A percentile compares a stretch with the other conserved stretches of the same genome.
Evolutionary conservation across 225 moss, liverwort and hornwort genomes (phyloP).

Genomic region (Takakia lepidozioides): DNA sequence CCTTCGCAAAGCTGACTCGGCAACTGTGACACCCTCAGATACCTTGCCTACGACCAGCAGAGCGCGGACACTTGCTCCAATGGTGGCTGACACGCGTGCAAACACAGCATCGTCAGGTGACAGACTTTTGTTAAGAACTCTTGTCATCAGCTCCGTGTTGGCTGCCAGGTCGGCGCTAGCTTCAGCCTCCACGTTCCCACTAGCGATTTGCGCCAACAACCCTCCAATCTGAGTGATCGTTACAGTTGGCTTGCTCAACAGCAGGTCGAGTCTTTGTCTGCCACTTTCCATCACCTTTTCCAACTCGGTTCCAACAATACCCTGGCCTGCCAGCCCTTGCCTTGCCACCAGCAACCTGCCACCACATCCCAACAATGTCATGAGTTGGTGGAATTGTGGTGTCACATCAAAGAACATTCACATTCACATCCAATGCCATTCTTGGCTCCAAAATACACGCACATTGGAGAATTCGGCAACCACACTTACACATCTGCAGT

Average conservation of each 20-base stretch:
- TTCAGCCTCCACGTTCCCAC: slow-evolving; percentile 24
- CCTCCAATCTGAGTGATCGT: slow-evolving; percentile 65
- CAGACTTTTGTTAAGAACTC: slow-evolving; percentile 80
- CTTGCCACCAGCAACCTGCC: slow-evolving; percentile 78
- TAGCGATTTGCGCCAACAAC: slow-evolving; percentile 77
- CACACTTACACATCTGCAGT: too few species aligned
- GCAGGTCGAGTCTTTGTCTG: slow-evolving; percentile 59
- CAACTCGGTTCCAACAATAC: slow-evolving; percentile 38
- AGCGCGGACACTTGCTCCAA: slow-evolving; percentile 78
- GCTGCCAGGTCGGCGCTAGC: slow-evolving; percentile 29
- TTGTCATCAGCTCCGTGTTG: slow-evolving; percentile 70
- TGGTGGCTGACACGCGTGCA: slow-evolving; percentile 71
- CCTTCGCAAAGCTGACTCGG: slow-evolving; percentile 65
- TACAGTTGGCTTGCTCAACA: slow-evolving; percentile 59
- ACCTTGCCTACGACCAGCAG: slow-evolving; percentile 69
- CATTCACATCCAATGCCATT: too few species aligned
- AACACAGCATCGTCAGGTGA: slow-evolving; percentile 78
- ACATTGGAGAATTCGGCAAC: too few species aligned
- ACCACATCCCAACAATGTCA: too few species aligned
- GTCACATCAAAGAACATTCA: too few species aligned
- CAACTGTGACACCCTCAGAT: slow-evolving; percentile 54
- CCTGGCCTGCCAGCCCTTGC: slow-evolving; percentile 80
- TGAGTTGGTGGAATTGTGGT: too few species aligned
- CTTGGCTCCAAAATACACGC: too few species aligned
- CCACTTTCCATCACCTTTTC: slow-evolving; percentile 66